Evolutionary conservation across 2,329 filamentous ascomycete species (phyloP), one percentile per base, ranked within the genome.

Genomic region (Botrytis deweyae): DNA sequence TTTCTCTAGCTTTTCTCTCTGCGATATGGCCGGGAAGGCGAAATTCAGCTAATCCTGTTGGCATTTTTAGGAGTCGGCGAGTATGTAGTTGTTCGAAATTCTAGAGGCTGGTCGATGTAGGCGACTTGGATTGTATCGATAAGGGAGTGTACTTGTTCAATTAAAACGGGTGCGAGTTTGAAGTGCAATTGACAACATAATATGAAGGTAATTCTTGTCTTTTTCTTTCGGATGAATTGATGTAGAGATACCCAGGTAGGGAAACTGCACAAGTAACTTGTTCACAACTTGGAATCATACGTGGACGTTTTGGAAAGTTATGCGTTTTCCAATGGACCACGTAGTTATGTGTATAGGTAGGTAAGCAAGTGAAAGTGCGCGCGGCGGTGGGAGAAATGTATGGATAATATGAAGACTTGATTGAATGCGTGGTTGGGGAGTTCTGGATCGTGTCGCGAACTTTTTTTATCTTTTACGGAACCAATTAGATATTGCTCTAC

Each of bases 21-120:
- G 88, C 84, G 46, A 88, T 86, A 77, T 88, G 81, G 82, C 86
- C 85, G 63, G 87, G 87, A 73, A 89, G 83, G 76, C 87, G 80
- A 76, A 89, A 82, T 70, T 87, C 86, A 81, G 86, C 88, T 72
- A 89, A 83, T 78, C 83, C 84, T 76, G 84, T 82, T 77, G 79
- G 77, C 79, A 81, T 81, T 68, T 44, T 75, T 74, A 64, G 73
- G 64, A 62, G 72, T 55, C 46, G 25, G 4, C 25, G 46, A 40
- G 46, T 55, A 29, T 40, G 25, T 55, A 29, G 38, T 55, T 29
- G 25, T 25, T 22, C 38, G 44, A 14, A n/a, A 40, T 38, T 29
- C 20, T 55, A 38, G 65, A 42, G 70, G 69, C 52, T 61, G 66
- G 67, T 64, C 70, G 70, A 49, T 72, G 58, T 25, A 29, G 71